Conservation (phyloP, 805 yeast species). For the Pichia exigua region DNA sequence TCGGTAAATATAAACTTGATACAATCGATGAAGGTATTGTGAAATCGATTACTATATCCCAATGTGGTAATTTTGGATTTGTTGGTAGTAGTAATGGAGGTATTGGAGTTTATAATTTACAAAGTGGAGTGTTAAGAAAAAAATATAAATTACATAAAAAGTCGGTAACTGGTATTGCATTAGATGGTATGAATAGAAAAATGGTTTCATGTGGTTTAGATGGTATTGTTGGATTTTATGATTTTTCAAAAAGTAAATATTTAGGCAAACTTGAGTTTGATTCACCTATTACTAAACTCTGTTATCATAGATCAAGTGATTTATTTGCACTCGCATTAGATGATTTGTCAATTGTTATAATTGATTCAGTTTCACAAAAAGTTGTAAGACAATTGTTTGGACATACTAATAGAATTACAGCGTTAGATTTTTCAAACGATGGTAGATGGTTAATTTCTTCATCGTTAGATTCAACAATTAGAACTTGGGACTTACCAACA, state of each 20-base stretch:
- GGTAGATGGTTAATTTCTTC: conserved; percentile 92
- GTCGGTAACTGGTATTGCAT: conserved; percentile 79
- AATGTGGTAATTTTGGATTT: conserved; percentile 91
- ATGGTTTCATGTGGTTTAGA: conserved; percentile 87
- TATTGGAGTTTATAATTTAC: conserved; percentile 80
- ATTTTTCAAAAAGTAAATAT: conserved; percentile 64
- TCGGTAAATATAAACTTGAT: conserved; percentile 62
- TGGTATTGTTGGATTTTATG: conserved; percentile 81
- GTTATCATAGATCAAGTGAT: conserved; percentile 76
- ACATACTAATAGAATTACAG: conserved; percentile 80
- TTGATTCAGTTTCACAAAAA: conserved; percentile 74
- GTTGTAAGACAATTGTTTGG: conserved; percentile 86
- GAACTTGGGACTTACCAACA: conserved; percentile 97
- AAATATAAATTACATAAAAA: conserved; percentile 63
- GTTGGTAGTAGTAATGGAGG: conserved; percentile 86
- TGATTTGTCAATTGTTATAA: conserved; percentile 72
- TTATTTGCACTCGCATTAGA: conserved; percentile 80
- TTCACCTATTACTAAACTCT: conserved; percentile 71
- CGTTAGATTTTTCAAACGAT: conserved; percentile 85
- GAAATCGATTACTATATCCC: conserved; percentile 70
- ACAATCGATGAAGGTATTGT: conserved; percentile 77
- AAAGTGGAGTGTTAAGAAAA: conserved; percentile 78
- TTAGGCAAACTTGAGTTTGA: conserved; percentile 60
- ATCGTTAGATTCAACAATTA: conserved; percentile 74
- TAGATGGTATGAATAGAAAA: conserved; percentile 84